These are phyloP conservation scores for Neofusicoccum sp. DNA, from an alignment of 2,329 filamentous ascomycete genomes.

Conservation along the genomic window DNA sequence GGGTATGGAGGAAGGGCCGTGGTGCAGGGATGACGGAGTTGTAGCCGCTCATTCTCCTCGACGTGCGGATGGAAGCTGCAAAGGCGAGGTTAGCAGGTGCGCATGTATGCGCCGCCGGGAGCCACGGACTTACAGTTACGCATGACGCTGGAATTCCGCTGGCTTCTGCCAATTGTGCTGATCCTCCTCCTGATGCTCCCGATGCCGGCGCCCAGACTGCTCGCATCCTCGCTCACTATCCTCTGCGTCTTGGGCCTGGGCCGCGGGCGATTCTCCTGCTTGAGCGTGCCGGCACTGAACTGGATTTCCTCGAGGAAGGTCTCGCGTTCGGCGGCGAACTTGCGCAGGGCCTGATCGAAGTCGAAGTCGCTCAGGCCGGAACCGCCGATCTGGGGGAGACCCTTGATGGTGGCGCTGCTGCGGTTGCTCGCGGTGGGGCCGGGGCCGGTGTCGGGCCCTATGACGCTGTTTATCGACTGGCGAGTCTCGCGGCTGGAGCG, in stretches of 20 bases:
- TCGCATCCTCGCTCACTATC: conserved; percentile 65
- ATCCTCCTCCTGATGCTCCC: conserved; percentile 91
- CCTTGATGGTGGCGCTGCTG: conserved; percentile 66
- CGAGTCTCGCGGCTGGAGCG: conserved; percentile 50
- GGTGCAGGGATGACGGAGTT: conserved; percentile 96
- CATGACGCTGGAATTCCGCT: conserved; percentile 76
- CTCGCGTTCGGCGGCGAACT: conserved; percentile 94
- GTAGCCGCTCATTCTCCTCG: conserved; percentile 91
- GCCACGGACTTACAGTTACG: conserved; percentile 64
- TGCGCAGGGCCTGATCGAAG: conserved; percentile 89
- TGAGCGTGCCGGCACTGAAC: conserved; percentile 79
- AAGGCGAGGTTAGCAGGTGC: conserved; percentile 30
- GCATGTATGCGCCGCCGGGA: not conserved
- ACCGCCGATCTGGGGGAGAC: conserved; percentile 41
- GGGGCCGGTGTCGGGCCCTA: conserved; percentile 39
- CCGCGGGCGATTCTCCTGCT: conserved; percentile 54
- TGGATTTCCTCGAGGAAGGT: conserved; percentile 90
- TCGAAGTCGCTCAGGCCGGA: conserved; percentile 71
- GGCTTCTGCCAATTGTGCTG: conserved; percentile 95
- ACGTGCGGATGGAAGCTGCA: conserved; percentile 72
- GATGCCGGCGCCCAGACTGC: conserved; percentile 61
- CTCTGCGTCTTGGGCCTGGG: conserved; percentile 80
- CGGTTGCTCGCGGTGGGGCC: conserved; percentile 62
- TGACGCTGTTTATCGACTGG: conserved; percentile 55
- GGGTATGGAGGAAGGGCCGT: conserved; percentile 84